Conservation (phyloP, 805 yeast species). For the Candida rishiriensis region DNA sequence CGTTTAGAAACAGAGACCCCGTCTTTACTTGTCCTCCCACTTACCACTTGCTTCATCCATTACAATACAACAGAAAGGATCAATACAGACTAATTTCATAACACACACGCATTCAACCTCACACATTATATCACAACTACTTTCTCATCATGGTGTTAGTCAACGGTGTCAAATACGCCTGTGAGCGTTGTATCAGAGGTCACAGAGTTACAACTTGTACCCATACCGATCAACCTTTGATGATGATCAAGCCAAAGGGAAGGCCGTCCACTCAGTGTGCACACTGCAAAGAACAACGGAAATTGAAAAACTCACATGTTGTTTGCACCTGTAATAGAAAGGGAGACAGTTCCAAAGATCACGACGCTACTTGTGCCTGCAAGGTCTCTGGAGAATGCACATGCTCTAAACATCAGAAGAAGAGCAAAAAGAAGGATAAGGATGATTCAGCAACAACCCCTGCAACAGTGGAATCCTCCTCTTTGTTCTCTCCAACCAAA, state of each 20-base stretch:
- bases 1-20: too few relatives aligned
- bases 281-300: conserved; percentile 76
- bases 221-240: conserved; percentile 85
- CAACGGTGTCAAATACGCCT: conserved; percentile 92
- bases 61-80: too few relatives aligned
- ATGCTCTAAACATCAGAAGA: conserved; percentile 26
- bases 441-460: conserved; percentile 1
- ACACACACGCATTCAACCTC: too few relatives aligned
- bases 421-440: conserved; percentile 14
- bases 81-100: too few relatives aligned
- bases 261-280: conserved; percentile 90
- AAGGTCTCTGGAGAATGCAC: conserved; percentile 29
- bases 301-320: conserved; percentile 60
- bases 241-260: conserved; percentile 95
- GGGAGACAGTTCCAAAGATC: conserved; percentile 24
- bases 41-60: too few relatives aligned
- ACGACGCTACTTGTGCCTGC: conserved; percentile 30
- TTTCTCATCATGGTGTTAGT: conserved; percentile 66
- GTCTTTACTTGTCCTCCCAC: too few relatives aligned
- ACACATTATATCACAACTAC: too few relatives aligned
- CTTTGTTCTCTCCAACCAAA: background rate
- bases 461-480: background rate
- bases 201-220: conserved; percentile 93
- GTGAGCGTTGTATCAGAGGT: conserved; percentile 93
- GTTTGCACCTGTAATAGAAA: conserved; percentile 67